Evolutionary conservation across 345 rosid species (phyloP).

Genomic region (Linum usitatissimum): DNA sequence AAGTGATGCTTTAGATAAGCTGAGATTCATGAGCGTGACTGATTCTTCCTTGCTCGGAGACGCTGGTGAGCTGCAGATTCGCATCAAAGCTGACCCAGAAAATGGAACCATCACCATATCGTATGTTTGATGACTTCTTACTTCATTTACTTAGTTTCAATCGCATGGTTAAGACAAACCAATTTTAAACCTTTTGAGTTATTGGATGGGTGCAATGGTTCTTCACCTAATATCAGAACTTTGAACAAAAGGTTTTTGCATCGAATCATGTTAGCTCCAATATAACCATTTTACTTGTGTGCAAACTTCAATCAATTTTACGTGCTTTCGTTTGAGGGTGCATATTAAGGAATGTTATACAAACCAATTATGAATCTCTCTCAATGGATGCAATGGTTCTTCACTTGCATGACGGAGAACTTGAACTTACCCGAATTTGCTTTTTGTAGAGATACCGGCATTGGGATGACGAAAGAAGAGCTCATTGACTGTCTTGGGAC

Average conservation of each 20-base stretch:
- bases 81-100: slow-evolving; percentile 79
- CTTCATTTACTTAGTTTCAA: not conserved
- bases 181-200: too few relatives aligned
- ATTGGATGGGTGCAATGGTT: too few relatives aligned
- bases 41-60: slow-evolving; percentile 88
- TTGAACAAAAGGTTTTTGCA: too few relatives aligned
- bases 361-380: too few relatives aligned
- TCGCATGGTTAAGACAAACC: not conserved
- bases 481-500: slow-evolving; percentile 97
- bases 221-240: too few relatives aligned
- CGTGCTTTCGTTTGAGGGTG: too few relatives aligned
- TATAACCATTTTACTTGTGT: too few relatives aligned
- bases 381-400: too few relatives aligned
- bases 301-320: too few relatives aligned
- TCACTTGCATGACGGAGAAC: not conserved
- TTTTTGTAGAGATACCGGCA: slow-evolving; percentile 73
- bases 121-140: slow-evolving; percentile 22
- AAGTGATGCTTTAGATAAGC: slow-evolving; percentile 96
- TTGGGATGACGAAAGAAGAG: slow-evolving; percentile 98
- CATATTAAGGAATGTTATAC: too few relatives aligned
- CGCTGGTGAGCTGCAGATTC: slow-evolving; percentile 79
- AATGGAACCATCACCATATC: slow-evolving; percentile 78
- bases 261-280: too few relatives aligned
- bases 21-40: slow-evolving; percentile 89
- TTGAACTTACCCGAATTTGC: slow-evolving; percentile 1